phyloP scores from a whole-genome alignment of 2,329 filamentous ascomycete species.

The Claviceps capensis region DNA sequence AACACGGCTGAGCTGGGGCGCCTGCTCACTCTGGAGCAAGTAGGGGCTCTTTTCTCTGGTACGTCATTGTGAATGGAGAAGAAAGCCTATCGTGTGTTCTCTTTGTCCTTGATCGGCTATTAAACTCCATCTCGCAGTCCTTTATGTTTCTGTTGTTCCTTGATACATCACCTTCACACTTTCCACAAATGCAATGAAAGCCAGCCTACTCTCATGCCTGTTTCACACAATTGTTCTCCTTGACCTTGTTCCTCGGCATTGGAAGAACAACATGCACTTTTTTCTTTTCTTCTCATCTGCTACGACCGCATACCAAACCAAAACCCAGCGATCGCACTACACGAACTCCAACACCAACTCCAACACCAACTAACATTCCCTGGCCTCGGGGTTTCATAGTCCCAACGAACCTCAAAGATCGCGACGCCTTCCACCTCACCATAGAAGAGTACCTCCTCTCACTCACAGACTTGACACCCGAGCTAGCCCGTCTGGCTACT shows the following conservation, averaged over 20 bases:
- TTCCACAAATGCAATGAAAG: too few relatives aligned
- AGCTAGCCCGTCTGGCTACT: slow-evolving; percentile 79
- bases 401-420: slow-evolving; percentile 79
- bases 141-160: neutral
- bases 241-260: too few relatives aligned
- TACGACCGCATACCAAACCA: too few relatives aligned
- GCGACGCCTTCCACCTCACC: slow-evolving; percentile 84
- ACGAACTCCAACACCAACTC: neutral
- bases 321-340: too few relatives aligned
- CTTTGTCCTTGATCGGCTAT: neutral
- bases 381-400: slow-evolving; percentile 33
- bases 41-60: slow-evolving; percentile 67
- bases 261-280: too few relatives aligned
- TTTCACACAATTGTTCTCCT: too few relatives aligned
- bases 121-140: neutral
- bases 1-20: slow-evolving; percentile 42
- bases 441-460: slow-evolving; percentile 95
- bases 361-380: neutral
- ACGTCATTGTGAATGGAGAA: slow-evolving; percentile 10
- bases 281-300: too few relatives aligned
- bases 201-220: too few relatives aligned
- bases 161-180: neutral
- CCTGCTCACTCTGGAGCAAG: slow-evolving; percentile 77
- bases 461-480: slow-evolving; percentile 75
- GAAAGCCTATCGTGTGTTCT: too few relatives aligned